Base-by-base conservation (phyloP, 1,284 basidiomycete species). In the Grifola frondosa region DNA sequence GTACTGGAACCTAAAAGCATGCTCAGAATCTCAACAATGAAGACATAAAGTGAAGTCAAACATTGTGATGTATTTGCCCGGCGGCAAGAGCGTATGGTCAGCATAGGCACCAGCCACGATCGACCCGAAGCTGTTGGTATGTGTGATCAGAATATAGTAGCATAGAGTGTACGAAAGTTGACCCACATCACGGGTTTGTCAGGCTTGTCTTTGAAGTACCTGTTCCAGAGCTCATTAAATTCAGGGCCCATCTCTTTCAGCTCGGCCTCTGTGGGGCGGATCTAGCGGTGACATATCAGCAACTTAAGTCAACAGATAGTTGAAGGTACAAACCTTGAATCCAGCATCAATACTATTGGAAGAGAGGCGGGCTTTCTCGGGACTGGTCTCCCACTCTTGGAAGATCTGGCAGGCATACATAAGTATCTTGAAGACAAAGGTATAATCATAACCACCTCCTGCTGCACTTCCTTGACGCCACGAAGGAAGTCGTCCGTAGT, bases 221-320 rank as follows among this genome's bases (percentile, higher is more conserved):
- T 71, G 57, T 85, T 61, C 78, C 78, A 86, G 33, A 82, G 74
- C 50, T 71, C 69, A 50, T 81, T 80, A 66, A 85, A 85, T 50
- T 84, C 83, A n/a, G 81, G 81, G 15, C 82, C 82, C 81, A 86
- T 84, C 63, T 82, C 80, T 57, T 82, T 82, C 40, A 85, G 65
- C 57, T 87, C 84, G 46, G 73, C 77, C 52, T 76, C 76, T 1
- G 77, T 81, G 0, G 84, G 84, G 23, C 83, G 81, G 50, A 85
- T 81, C 77, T n/a, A n/a, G n/a, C n/a, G n/a, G n/a, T 79, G 48
- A 0, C 12, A 0, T 6, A 17, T 16, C 10, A 35, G 23, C 15
- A 32, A 6, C 30, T n/a, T 29, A 11, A 35, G 13, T n/a, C 4
- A 15, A 25, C 16, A n/a, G 8, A 4, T 17, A 23, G 21, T 17